Percentiles rank a stretch among this genome's conserved stretches.
Evolutionary conservation across 176 grass and related monocot species (phyloP).

Genomic region (Coix lacrymajobi): DNA sequence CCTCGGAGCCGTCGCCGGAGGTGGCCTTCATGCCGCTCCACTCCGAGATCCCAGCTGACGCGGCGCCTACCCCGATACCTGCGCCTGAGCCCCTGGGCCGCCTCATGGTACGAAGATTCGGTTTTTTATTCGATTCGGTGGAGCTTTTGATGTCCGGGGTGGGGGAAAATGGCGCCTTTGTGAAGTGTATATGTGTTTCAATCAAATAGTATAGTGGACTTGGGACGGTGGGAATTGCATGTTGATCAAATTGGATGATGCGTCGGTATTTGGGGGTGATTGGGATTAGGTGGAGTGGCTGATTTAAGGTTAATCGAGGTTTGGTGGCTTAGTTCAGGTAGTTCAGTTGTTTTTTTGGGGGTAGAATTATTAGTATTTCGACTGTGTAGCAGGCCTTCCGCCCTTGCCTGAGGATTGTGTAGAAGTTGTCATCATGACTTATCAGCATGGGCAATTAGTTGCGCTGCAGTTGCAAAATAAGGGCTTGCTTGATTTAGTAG

Average conservation of each 20-base stretch:
- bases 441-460: neutral
- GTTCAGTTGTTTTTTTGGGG: slow-evolving; percentile 5
- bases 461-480: slow-evolving; percentile 3
- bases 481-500: neutral
- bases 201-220: slow-evolving; percentile 11
- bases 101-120: slow-evolving; percentile 64
- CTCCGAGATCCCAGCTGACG: slow-evolving; percentile 65
- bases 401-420: neutral
- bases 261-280: neutral
- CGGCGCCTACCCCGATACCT: slow-evolving; percentile 28
- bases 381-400: neutral
- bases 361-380: neutral
- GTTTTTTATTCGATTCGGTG: slow-evolving; percentile 28
- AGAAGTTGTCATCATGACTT: neutral
- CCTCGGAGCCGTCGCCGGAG: slow-evolving; percentile 39
- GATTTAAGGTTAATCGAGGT: slow-evolving; percentile 15
- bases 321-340: slow-evolving; percentile 17
- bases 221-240: neutral
- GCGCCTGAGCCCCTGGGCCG: slow-evolving; percentile 45
- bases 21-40: slow-evolving; percentile 70
- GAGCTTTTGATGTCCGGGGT: neutral
- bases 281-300: neutral
- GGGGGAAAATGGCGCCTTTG: slow-evolving; percentile 7
- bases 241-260: slow-evolving; percentile 8
- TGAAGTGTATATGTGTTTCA: neutral